A percentile compares a stretch with the other conserved stretches of the same genome.
phyloP scores from a whole-genome alignment of 2,329 filamentous ascomycete species.

The Dothidotthia symphoricarpi region DNA sequence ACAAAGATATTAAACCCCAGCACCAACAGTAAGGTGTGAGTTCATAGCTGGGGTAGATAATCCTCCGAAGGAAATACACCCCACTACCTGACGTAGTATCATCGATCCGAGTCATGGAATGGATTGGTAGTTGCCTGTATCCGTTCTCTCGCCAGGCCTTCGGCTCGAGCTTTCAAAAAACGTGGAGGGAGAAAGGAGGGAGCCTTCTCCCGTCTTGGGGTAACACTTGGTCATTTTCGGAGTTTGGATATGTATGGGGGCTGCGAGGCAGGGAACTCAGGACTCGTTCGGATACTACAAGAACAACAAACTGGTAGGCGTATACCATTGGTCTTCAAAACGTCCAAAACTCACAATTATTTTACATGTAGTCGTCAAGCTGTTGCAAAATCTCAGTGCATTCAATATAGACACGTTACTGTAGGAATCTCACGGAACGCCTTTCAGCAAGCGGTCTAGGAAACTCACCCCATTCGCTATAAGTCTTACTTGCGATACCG shows the following conservation, averaged over 20 bases:
- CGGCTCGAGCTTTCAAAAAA: constrained; percentile 3
- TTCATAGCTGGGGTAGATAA: constrained; percentile 6
- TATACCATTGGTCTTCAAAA: too few species aligned
- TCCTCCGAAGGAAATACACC: constrained; percentile 2
- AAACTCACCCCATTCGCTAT: neutral
- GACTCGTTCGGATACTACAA: too few species aligned
- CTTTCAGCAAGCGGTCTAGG: neutral
- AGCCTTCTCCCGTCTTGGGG: constrained; percentile 10
- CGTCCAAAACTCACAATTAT: too few species aligned
- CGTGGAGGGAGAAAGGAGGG: constrained; percentile 6
- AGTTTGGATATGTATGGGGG: constrained; percentile 3
- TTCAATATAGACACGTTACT: too few species aligned
- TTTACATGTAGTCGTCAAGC: too few species aligned
- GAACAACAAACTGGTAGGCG: too few species aligned
- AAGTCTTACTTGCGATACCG: neutral
- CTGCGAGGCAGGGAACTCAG: too few species aligned
- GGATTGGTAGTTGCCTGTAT: constrained; percentile 12
- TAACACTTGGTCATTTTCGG: constrained; percentile 1
- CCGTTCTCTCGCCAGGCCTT: constrained; percentile 12
- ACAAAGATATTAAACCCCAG: constrained; percentile 8
- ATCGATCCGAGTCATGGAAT: constrained; percentile 14
- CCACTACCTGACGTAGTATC: constrained; percentile 7
- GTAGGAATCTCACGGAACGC: too few species aligned
- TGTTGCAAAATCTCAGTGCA: too few species aligned
- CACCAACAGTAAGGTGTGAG: constrained; percentile 9